Evolutionary conservation across 805 yeast species (phyloP).

Genomic region (Candida wancherniae): DNA sequence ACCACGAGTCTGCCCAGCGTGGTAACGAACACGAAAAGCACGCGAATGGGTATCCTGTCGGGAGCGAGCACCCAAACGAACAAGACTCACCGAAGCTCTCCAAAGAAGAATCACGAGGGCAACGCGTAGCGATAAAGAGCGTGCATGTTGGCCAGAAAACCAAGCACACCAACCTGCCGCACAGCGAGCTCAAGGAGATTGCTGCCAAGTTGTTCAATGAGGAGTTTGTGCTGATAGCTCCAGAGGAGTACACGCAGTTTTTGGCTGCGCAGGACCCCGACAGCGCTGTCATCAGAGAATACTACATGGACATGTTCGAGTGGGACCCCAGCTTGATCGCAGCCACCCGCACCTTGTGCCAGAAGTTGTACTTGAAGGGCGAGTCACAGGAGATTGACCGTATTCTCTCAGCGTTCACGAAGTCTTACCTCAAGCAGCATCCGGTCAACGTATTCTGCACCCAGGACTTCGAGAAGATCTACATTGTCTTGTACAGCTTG

Average conservation of each 20-base stretch:
- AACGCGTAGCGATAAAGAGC: too few species aligned
- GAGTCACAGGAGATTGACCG: slow-evolving; percentile 81
- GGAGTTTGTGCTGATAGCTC: slow-evolving; percentile 39
- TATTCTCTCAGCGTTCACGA: slow-evolving; percentile 62
- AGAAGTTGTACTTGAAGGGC: slow-evolving; percentile 66
- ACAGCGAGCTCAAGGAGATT: slow-evolving; percentile 27
- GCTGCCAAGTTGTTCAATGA: slow-evolving; percentile 35
- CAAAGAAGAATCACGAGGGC: too few species aligned
- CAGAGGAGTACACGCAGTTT: slow-evolving; percentile 42
- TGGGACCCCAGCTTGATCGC: slow-evolving; percentile 49
- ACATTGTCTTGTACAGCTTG: slow-evolving; percentile 67
- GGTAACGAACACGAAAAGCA: too few species aligned
- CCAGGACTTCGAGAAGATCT: slow-evolving; percentile 50
- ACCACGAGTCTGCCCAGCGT: too few species aligned
- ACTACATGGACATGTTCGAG: slow-evolving; percentile 44
- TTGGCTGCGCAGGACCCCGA: slow-evolving; percentile 46
- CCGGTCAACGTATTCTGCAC: slow-evolving; percentile 46
- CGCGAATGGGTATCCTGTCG: too few species aligned
- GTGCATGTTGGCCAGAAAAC: too few species aligned
- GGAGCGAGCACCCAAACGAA: too few species aligned
- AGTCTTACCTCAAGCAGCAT: slow-evolving; percentile 53
- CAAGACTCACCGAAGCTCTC: too few species aligned
- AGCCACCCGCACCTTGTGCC: slow-evolving; percentile 58
- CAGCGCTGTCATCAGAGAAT: slow-evolving; percentile 33
- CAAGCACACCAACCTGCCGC: too few species aligned